These are phyloP conservation scores for Pisolithus tinctorius DNA, from an alignment of 768 basidiomycete species.

Conservation along the genomic window DNA sequence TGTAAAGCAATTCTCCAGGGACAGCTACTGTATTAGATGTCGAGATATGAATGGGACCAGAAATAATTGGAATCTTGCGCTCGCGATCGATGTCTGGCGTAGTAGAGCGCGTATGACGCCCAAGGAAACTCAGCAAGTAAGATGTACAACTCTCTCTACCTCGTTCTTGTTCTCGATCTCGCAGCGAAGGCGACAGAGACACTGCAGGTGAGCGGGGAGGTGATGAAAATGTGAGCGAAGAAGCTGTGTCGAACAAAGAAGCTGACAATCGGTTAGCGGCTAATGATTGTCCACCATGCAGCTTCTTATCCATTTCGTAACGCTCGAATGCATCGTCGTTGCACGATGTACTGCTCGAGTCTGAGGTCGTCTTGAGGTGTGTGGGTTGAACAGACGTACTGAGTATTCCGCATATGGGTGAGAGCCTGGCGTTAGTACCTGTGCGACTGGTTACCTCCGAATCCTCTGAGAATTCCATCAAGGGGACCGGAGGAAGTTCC, in stretches of 20 bases:
- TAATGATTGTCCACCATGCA: constrained; percentile 25
- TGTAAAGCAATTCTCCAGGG: too few species aligned
- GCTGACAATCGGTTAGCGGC: constrained; percentile 48
- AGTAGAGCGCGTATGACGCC: constrained; percentile 36
- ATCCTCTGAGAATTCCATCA: constrained; percentile 18
- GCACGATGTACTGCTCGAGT: constrained; percentile 12
- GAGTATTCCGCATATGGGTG: neutral
- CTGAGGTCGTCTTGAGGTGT: constrained; percentile 9
- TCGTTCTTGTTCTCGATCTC: constrained; percentile 23
- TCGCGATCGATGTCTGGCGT: constrained; percentile 47
- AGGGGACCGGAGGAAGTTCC: constrained; percentile 51
- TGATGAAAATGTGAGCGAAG: constrained; percentile 23
- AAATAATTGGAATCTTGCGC: constrained; percentile 49
- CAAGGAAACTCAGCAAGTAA: constrained; percentile 56
- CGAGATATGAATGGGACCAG: constrained; percentile 51
- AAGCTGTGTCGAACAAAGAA: constrained; percentile 47
- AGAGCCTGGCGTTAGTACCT: neutral
- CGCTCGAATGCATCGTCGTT: constrained; percentile 86
- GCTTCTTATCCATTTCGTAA: constrained; percentile 76
- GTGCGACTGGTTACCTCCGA: neutral
- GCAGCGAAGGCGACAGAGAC: constrained; percentile 24
- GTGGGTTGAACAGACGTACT: neutral
- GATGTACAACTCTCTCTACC: constrained; percentile 35
- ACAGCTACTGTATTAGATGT: constrained; percentile 16
- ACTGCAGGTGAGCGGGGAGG: constrained; percentile 34